Base-by-base conservation (phyloP, 371 early-diverging fungal genomes). In the Apophysomyces elegans region DNA sequence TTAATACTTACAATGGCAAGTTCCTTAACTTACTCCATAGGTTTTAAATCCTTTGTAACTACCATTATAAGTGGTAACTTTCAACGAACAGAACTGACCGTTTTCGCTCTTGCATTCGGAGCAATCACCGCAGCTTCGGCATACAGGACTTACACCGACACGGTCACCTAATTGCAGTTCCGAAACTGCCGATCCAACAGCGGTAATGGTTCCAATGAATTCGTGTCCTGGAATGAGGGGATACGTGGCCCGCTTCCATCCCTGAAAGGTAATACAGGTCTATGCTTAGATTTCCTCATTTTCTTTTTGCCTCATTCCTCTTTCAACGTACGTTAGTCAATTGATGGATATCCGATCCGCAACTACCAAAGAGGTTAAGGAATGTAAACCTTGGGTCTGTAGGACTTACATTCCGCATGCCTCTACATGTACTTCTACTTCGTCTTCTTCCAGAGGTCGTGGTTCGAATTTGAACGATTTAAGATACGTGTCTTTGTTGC, bases 141-240 rank as follows among this genome's bases (percentile, higher is more conserved):
- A 77, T 61, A 88, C 81, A 37, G 88, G 87, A 43, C 91, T 88
- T 4, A 88, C 89, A 37, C 94, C 94, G 36, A 93, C 95, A 13
- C 85, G 62, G 62, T 91, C 88, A 21, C 91, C 95, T 21, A 92
- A 64, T 21, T 75, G 57, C 37, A 87, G 62, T 11, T 83, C 58
- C 1, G 66, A 71, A 1, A 87, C 87, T 35, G 69, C 50, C 4
- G 60, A 65, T 14, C 92, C 92, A 16, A 76, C 71, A 6, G 81
- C 79, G n/a, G 85, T 79, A 8, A 91, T 79, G 46, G 69, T 77
- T 38, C 91, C 91, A 63, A 92, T 76, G 37, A 92, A 86, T 73
- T 91, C 91, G 70, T 93, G 94, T n/a, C 94, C 93, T 37, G 86
- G 84, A 58, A 93, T 84, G 18, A 86, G 76, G 2, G 93, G 92